Conservation (phyloP, 225 moss, liverwort and hornwort genomes). For the Climacium dendroides region DNA sequence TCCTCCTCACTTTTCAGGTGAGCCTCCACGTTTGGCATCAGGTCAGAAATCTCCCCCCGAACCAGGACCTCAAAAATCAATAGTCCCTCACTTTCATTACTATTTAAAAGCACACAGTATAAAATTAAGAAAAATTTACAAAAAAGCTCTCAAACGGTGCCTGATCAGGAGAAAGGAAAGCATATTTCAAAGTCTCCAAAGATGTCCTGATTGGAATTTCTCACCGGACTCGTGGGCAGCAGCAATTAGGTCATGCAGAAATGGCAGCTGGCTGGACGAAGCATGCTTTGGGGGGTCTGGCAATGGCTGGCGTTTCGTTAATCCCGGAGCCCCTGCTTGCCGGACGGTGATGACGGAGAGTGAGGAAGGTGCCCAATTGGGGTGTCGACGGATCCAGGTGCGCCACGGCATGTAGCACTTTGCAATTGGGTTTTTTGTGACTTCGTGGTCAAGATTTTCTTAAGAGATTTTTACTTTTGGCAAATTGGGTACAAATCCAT, state of each 20-base stretch:
- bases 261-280: neutral
- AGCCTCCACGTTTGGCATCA: neutral
- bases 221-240: neutral
- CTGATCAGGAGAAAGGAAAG: neutral
- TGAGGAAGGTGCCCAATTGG: neutral
- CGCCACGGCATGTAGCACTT: neutral
- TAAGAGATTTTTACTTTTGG: no score
- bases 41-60: neutral
- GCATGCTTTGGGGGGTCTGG: neutral
- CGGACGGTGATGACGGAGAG: no score
- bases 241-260: neutral
- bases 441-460: no score
- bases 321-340: neutral
- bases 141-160: no score
- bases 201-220: neutral
- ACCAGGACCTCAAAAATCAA: neutral
- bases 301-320: neutral
- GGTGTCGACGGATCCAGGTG: neutral
- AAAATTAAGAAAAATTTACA: no score
- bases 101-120: no score
- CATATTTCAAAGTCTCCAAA: neutral
- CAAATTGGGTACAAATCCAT: no score
- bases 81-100: neutral
- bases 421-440: neutral
- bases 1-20: neutral